Evolutionary conservation across 2,329 filamentous ascomycete species (phyloP), one percentile per base, ranked within the genome.

Genomic region (Cadophora malorum): DNA sequence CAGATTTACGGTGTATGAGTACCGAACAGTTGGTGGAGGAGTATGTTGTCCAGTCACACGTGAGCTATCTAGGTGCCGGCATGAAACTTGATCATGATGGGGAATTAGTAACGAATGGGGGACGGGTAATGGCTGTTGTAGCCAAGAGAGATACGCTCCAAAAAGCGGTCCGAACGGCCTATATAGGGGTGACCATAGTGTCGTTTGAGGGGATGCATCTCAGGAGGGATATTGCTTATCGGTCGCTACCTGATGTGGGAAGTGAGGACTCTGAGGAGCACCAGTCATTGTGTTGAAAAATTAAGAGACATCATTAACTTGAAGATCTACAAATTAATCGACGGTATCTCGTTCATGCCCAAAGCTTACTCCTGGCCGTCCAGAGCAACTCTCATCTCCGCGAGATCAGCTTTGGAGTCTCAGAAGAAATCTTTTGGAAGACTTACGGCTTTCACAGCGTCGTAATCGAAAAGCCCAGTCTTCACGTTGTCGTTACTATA

Each of bases 61-160:
- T 91, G 10, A 76, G 79, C n/a, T 74, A 77, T 28, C 81, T 81
- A 64, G 83, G 80, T 61, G 72, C 79, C 1, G 83, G 80, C 82
- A 90, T 87, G 70, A 88, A 91, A 70, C 88, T 97, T 70, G 99
- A 98, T 87, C 96, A 99, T 78, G 96, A 96, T 5, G 96, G 96
- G 31, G 98, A 95, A 3, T 85, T 85, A 47, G 78, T 93, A 16
- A 82, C 86, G 9, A 85, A 88, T 0, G 96, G 96, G 59, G 96
- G 96, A 0, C 90, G 96, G 66, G 96, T 99, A 45, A 97, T 99
- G 76, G 94, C 95, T 14, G 90, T 93, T 19, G 96, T 92, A 47
- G 91, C 94, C 1, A 91, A 90, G 0, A 91, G 88, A 0, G 84
- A 86, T 41, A 91, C 90, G 14, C 86, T 99, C 0, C 88, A 93